Evolutionary conservation across 352 stramenopile species (phyloP).

Genomic region (Phytophthora rubi): DNA sequence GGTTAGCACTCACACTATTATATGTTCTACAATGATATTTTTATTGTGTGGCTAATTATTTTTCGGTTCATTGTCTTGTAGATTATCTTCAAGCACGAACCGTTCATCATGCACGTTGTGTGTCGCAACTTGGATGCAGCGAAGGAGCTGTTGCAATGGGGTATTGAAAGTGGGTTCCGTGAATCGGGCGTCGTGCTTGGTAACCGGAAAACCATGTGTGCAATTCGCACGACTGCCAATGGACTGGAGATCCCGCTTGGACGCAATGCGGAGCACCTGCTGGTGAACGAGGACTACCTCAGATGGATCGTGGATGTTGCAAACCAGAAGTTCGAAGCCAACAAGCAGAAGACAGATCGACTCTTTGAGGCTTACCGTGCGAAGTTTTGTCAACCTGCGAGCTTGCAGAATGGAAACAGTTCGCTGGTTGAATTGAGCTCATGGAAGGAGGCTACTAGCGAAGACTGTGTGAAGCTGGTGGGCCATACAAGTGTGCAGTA

Average conservation of each 20-base stretch:
- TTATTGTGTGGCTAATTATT: too few species aligned
- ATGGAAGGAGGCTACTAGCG: constrained; percentile 26
- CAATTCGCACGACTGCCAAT: constrained; percentile 90
- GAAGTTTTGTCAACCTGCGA: constrained; percentile 44
- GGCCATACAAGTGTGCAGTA: constrained; percentile 70
- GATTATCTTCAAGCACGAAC: constrained; percentile 91
- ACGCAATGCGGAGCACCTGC: constrained; percentile 45
- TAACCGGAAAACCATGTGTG: constrained; percentile 91
- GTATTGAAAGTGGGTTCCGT: constrained; percentile 82
- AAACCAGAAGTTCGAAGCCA: constrained; percentile 88
- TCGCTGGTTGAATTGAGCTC: constrained; percentile 31
- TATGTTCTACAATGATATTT: too few species aligned
- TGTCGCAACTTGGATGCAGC: constrained; percentile 82
- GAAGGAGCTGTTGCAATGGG: constrained; percentile 85
- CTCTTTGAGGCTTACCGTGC: constrained; percentile 64
- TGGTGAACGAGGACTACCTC: constrained; percentile 77
- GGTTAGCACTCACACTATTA: constrained; percentile 28
- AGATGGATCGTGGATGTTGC: constrained; percentile 77
- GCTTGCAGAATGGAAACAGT: not conserved
- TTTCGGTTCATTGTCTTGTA: constrained; percentile 17
- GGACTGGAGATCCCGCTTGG: constrained; percentile 89
- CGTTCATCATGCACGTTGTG: constrained; percentile 93
- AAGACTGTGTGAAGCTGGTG: constrained; percentile 55
- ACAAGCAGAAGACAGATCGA: constrained; percentile 74
- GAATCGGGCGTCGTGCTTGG: constrained; percentile 90